These are phyloP conservation scores for Leccinum longicurvipes DNA, from an alignment of 768 basidiomycete species.

Conservation along the genomic window DNA sequence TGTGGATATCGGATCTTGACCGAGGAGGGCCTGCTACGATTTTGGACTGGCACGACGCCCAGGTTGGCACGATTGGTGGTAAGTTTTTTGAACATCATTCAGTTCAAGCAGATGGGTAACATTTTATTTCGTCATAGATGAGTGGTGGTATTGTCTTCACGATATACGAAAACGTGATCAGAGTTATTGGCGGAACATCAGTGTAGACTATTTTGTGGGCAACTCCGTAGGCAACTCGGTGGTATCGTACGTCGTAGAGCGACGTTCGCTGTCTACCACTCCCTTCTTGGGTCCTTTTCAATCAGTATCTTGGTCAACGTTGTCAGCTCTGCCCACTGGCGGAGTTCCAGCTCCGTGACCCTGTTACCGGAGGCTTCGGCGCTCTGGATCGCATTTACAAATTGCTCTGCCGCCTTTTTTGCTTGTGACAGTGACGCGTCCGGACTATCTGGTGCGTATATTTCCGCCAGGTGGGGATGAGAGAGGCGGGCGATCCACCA, in stretches of 20 bases:
- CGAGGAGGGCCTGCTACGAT: conserved; percentile 87
- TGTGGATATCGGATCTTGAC: conserved; percentile 93
- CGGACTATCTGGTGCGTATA: conserved; percentile 10
- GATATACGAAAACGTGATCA: conserved; percentile 81
- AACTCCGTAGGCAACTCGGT: background rate
- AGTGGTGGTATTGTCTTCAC: conserved; percentile 93
- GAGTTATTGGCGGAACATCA: conserved; percentile 35
- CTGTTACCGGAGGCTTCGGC: conserved; percentile 11
- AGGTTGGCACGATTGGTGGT: conserved; percentile 81
- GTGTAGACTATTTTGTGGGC: conserved; percentile 1
- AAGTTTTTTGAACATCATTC: conserved; percentile 28
- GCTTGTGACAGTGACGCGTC: conserved; percentile 8
- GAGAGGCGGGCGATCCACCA: conserved; percentile 17
- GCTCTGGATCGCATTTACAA: conserved; percentile 12
- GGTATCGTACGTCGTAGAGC: background rate
- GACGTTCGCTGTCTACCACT: background rate
- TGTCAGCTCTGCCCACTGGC: conserved; percentile 21
- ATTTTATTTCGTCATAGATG: conserved; percentile 46
- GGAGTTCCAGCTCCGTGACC: conserved; percentile 13
- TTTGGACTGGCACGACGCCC: conserved; percentile 97
- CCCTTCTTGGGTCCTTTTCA: background rate
- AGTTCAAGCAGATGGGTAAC: background rate
- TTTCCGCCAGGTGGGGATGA: conserved; percentile 14
- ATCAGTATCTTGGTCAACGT: conserved; percentile 18
- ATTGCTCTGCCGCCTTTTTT: conserved; percentile 2